A percentile compares a stretch with the other conserved stretches of the same genome.
Evolutionary conservation across 2,329 filamentous ascomycete genomes (phyloP).

Genomic region (Ceratocystis lukuohia): DNA sequence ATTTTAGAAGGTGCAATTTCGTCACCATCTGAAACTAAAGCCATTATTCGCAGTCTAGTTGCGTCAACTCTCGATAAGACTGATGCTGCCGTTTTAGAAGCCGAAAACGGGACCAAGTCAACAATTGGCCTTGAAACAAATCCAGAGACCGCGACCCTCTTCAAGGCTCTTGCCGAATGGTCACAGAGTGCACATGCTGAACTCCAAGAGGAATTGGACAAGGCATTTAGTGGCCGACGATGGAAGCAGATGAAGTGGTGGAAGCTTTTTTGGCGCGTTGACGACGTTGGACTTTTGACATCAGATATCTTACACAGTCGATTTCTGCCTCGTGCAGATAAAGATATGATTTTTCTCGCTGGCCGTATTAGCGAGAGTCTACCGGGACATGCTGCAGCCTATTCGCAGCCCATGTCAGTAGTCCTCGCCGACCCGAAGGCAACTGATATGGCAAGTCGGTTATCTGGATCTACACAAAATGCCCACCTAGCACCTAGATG

Average conservation of each 20-base stretch:
- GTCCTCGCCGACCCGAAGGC: background rate
- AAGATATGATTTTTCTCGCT: constrained; percentile 67
- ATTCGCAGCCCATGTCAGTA: constrained; percentile 28
- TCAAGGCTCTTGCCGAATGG: constrained; percentile 56
- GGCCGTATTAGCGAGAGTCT: constrained; percentile 52
- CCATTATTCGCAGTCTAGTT: constrained; percentile 53
- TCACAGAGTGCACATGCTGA: constrained; percentile 70
- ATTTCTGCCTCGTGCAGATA: constrained; percentile 69
- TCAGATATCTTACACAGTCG: constrained; percentile 61
- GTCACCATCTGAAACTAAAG: constrained; percentile 41
- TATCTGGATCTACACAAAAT: background rate
- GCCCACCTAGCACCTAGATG: constrained; percentile 34
- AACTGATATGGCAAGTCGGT: background rate
- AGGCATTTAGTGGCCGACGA: constrained; percentile 58
- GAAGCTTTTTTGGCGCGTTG: constrained; percentile 89
- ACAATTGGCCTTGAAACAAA: constrained; percentile 25
- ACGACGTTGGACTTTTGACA: constrained; percentile 76
- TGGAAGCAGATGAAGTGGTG: constrained; percentile 84
- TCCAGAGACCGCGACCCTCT: constrained; percentile 27
- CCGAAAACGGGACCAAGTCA: constrained; percentile 32
- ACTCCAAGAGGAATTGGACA: constrained; percentile 63
- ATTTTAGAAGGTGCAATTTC: constrained; percentile 36
- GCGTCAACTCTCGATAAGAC: constrained; percentile 49
- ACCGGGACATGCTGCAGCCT: constrained; percentile 23
- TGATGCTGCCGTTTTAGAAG: constrained; percentile 36